Evolutionary conservation across 768 basidiomycete genomes (phyloP), one percentile per base, ranked within the genome.

Genomic region (Naematelia encephala): DNA sequence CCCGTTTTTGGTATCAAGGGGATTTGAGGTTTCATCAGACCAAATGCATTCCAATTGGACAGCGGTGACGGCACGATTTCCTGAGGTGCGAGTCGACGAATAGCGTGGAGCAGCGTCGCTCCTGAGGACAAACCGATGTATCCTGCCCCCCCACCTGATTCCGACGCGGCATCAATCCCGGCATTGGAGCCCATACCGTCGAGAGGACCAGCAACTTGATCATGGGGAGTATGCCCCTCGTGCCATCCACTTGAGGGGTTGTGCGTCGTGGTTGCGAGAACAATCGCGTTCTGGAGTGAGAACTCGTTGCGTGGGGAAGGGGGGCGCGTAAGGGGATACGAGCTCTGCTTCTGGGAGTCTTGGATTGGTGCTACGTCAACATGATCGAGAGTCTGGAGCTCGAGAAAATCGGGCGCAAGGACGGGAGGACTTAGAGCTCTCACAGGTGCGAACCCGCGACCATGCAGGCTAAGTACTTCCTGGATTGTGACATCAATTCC

Each of bases 41-140:
- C 27, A 5, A 14, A 21, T 14, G 48, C 48, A 4, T 14, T 27
- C 5, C n/a, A 14, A 14, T 50, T 19, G 21, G n/a, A 14, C 5
- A 27, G 14, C 10, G 48, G 48, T 3, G 19, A 21, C 5, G 16
- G 19, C n/a, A 50, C 12, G 21, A 27, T 27, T 14, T 22, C 47
- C 46, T 59, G 45, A n/a, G 61, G 43, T 13, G 43, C 39, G 26
- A 65, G 46, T 16, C 59, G 34, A 14, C 52, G 28, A 10, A 65
- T 65, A 11, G 57, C 64, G 44, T 57, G 57, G 54, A 65, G 54
- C 27, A 61, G 62, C 8, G 60, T 65, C 47, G 60, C 60, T 14
- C 60, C 61, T 44, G 56, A 58, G 2, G 64, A 65, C 34, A 65
- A 45, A 11, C 64, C 64, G 25, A 61, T 16, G 28, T 57, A 64